Base-by-base conservation (phyloP, 495 filamentous ascomycete genomes). In the Xylaria nigripes region DNA sequence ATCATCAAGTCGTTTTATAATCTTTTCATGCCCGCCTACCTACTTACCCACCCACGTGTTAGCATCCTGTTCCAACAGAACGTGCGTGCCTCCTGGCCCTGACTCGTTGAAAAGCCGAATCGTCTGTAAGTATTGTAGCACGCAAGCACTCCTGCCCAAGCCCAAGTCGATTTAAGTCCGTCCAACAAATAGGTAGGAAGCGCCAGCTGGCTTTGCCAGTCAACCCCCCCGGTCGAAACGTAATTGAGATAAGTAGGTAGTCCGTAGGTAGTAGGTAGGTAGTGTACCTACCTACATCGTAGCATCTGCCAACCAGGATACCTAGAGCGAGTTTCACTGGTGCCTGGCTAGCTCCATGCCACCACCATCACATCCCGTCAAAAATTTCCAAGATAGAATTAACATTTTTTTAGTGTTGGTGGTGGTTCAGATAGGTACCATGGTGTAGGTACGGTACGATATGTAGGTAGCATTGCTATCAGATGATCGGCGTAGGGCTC, bases 401-500 rank as follows among this genome's bases (percentile, higher is more conserved):
- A n/a, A n/a, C n/a, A n/a, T n/a, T n/a, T n/a, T n/a, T n/a, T n/a
- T n/a, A n/a, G n/a, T n/a, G n/a, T n/a, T n/a, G n/a, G n/a, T n/a
- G n/a, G n/a, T n/a, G n/a, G n/a, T n/a, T n/a, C n/a, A n/a, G n/a
- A n/a, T n/a, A n/a, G n/a, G n/a, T n/a, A n/a, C n/a, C n/a, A n/a
- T n/a, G n/a, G n/a, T n/a, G n/a, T n/a, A n/a, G n/a, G n/a, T n/a
- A n/a, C n/a, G n/a, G n/a, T n/a, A n/a, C n/a, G n/a, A n/a, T n/a
- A n/a, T n/a, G n/a, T n/a, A n/a, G n/a, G n/a, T n/a, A n/a, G n/a
- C n/a, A n/a, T n/a, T n/a, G n/a, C n/a, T n/a, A n/a, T 44, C n/a
- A 24, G 34, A 19, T 24, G 52, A 55, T 55, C 52, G 45, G 27
- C 27, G 27, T 30, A 30, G 27, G 27, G 27, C 27, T 48, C 19